Evolutionary conservation across 331 rosid species (phyloP), one percentile per base, ranked within the genome.

Genomic region (Arachis monticola): DNA sequence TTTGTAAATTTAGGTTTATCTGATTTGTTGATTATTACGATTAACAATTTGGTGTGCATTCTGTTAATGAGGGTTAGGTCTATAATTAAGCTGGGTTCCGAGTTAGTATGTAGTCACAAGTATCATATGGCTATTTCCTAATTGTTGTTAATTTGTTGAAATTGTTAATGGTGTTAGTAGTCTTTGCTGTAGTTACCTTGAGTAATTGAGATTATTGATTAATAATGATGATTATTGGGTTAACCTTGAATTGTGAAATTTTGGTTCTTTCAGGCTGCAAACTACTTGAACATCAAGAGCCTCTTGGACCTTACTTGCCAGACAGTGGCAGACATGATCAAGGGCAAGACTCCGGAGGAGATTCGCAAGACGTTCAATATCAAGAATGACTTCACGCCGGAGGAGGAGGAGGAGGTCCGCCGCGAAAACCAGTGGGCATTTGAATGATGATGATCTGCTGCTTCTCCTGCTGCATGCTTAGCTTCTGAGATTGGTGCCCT

Each of bases 341-440:
- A 55, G 60, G 60, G 60, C 30, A 55, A 55, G 60, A 55, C 60
- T 2, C 60, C 60, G 14, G 60, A 55, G 31, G 60, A 55, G 2
- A 55, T 55, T 14, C 60, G 60, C 30, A 55, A 55, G 60, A 55
- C 60, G 0, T 55, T 55, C 60, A 55, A 55, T 27, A 55, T 55
- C 60, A 55, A 55, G 9, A 55, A 55, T 0, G 60, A 55, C 31
- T 55, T 55, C 60, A 55, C 60, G 8, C 60, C 60, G 6, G 30
- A 55, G 30, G 60, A 55, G 60, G 60, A 55, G 60, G 60, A 55
- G 31, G 60, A 55, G 13, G 60, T 55, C 17, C 60, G 60, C 30
- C 14, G 60, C 30, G 60, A 55, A 6, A 55, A 55, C 31, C 60
- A 55, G 9, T 55, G 60, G 60, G 60, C 60, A 5, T 55, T 55